phyloP scores from a whole-genome alignment of 2,329 filamentous ascomycete genomes.

The Moelleriella libera region DNA sequence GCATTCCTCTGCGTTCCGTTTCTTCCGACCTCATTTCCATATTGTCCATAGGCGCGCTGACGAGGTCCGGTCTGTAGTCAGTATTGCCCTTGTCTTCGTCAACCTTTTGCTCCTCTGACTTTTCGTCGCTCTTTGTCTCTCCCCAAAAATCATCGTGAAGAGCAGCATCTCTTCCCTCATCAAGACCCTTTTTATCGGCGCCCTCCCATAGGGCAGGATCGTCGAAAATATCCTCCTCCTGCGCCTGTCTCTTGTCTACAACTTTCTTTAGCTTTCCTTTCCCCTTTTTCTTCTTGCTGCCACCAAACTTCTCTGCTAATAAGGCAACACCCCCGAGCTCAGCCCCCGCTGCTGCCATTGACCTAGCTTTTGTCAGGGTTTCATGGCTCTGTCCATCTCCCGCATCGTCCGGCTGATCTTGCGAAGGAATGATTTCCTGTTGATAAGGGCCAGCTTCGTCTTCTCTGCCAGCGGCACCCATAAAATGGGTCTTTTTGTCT shows the following conservation, averaged over 20 bases:
- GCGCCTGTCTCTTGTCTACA: constrained; percentile 22
- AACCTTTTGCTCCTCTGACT: background rate
- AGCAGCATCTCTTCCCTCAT: constrained; percentile 8
- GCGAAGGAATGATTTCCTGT: too few relatives aligned
- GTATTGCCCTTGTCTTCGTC: background rate
- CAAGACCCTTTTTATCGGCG: constrained; percentile 20
- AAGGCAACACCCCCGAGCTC: constrained; percentile 16
- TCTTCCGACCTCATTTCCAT: background rate
- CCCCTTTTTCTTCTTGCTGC: constrained; percentile 9
- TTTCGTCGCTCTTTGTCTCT: constrained; percentile 4
- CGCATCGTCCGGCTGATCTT: too few relatives aligned
- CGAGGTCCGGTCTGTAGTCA: too few relatives aligned
- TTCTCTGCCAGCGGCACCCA: too few relatives aligned
- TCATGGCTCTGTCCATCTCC: background rate
- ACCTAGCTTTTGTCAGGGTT: constrained; percentile 6
- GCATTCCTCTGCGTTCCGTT: constrained; percentile 1
- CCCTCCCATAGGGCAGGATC: constrained; percentile 29
- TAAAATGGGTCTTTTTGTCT: too few relatives aligned
- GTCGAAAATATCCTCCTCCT: constrained; percentile 29
- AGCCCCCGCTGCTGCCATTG: constrained; percentile 8
- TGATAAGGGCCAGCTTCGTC: too few relatives aligned
- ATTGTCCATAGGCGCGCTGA: too few relatives aligned
- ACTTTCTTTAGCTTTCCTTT: constrained; percentile 17
- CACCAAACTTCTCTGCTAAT: constrained; percentile 20
- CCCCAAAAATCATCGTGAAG: constrained; percentile 16